Base-by-base conservation (phyloP, 78 protist genomes). In the slime mould (Dictyostelium discoideum) region DNA sequence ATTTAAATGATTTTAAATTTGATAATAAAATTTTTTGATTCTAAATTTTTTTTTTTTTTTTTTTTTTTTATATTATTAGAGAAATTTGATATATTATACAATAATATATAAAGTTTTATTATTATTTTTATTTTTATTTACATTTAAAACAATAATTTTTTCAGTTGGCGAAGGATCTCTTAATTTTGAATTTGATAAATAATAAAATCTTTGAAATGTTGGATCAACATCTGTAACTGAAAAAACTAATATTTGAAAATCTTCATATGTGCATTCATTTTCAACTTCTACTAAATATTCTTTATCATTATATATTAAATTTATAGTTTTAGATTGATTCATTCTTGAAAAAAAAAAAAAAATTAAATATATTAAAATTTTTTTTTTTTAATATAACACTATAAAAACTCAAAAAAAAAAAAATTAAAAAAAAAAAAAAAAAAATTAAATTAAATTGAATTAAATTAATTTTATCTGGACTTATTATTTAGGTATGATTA, bases 221-320 rank as follows among this genome's bases (percentile, higher is more conserved):
- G 84, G 84, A 22, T 79, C 84, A 2, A 79, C 84, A 44, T 79
- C 63, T 22, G 84, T 79, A 3, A 79, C 24, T n/a, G 84, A 79
- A 46, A n/a, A 79, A 16, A 46, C 84, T 79, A n/a, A 9, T 9
- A 79, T 42, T 79, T 46, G 46, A n/a, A 79, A 79, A 9, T 79
- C 84, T 79, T 79, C 84, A 79, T 79, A 79, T 79, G 84, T 44
- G 3, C 29, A 42, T 32, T 79, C 60, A 79, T n/a, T 39, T 46
- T 79, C 84, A 44, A 79, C n/a, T 44, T 79, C 84, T 5, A 79
- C 84, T 3, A n/a, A n/a, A 44, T 79, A 5, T 46, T 79, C 84
- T 20, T 79, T 18, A 46, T 46, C 65, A 79, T 79, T 46, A 79
- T 79, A 46, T 22, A 79, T 42, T 74, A 74, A 24, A 74, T 69